Conservation (phyloP, 1,284 basidiomycete species). For the Uromyces viciae-fabae region DNA sequence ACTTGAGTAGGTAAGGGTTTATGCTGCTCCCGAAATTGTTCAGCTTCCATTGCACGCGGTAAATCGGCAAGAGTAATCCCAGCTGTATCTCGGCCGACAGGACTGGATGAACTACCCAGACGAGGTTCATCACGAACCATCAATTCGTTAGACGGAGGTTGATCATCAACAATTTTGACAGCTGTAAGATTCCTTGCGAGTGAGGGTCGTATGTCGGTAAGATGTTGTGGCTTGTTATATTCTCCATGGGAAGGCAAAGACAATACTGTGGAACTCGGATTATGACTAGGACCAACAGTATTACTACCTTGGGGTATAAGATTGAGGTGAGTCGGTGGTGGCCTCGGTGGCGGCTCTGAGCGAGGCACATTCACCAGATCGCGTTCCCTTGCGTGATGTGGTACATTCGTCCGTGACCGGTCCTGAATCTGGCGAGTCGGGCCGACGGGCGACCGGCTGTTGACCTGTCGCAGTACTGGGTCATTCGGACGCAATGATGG, state of each 20-base stretch:
- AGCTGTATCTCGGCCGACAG: slow-evolving; percentile 12
- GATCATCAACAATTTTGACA: slow-evolving; percentile 51
- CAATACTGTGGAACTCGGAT: slow-evolving; percentile 20
- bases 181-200: slow-evolving; percentile 50
- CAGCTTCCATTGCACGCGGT: slow-evolving; percentile 83
- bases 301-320: slow-evolving; percentile 40
- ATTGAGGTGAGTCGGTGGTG: slow-evolving; percentile 37
- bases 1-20: slow-evolving; percentile 71
- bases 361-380: slow-evolving; percentile 12
- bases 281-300: background rate
- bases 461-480: slow-evolving; percentile 46
- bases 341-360: slow-evolving; percentile 37
- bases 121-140: background rate
- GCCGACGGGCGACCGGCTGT: slow-evolving; percentile 56
- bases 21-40: slow-evolving; percentile 79
- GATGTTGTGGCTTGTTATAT: slow-evolving; percentile 17
- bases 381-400: slow-evolving; percentile 16
- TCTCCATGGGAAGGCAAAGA: slow-evolving; percentile 10
- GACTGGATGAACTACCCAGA: background rate
- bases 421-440: slow-evolving; percentile 40
- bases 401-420: background rate
- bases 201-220: slow-evolving; percentile 45
- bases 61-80: slow-evolving; percentile 87
- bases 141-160: slow-evolving; percentile 25
- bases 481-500: slow-evolving; percentile 48